Base-by-base conservation (phyloP, 441 rosid genomes). In the Pelargonium myrrhifolium region DNA sequence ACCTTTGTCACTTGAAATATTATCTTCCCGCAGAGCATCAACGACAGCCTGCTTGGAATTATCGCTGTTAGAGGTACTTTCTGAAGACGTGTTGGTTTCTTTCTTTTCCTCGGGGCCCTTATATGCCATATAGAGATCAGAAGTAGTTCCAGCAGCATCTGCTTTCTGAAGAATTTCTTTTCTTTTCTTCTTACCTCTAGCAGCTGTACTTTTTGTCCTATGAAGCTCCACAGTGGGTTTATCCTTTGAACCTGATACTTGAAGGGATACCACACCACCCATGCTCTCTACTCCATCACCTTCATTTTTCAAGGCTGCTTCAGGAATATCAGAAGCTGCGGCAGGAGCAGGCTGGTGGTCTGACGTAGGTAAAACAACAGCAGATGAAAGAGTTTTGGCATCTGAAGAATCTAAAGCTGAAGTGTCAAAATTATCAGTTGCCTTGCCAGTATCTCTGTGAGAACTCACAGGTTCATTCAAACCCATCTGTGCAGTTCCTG, bases 91-190 rank as follows among this genome's bases (percentile, higher is more conserved):
- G 9, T 26, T 20, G 62, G 12, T 63, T 73, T 85, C 94, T 74
- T 84, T 91, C 86, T 82, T 89, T 62, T 89, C 98, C 74, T 85
- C 97, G 10, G 95, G 96, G 67, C 89, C 91, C 79, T 92, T 95
- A 72, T 90, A 92, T 24, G 98, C 99, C 84, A 73, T 71, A 76
- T 89, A 95, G 49, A 90, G 88, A 82, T 95, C 98, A 71, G 92
- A 77, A 45, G 85, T 87, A 67, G 88, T 71, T 70, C 99, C 99
- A 10, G 87, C 93, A 76, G 96, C 96, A 81, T 91, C 99, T 65
- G 97, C 98, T 75, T 86, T 92, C 84, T 76, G 93, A 75, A 87
- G 92, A 68, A 82, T 20, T 76, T 86, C 99, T 75, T 71, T 90
- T 65, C 64, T 77, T 71, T 83, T 90, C 76, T 83, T 92, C 83